A percentile compares a stretch with the other conserved stretches of the same genome.
phyloP scores from a whole-genome alignment of 2,329 filamentous ascomycete genomes.

The Epichloe bromicola region DNA sequence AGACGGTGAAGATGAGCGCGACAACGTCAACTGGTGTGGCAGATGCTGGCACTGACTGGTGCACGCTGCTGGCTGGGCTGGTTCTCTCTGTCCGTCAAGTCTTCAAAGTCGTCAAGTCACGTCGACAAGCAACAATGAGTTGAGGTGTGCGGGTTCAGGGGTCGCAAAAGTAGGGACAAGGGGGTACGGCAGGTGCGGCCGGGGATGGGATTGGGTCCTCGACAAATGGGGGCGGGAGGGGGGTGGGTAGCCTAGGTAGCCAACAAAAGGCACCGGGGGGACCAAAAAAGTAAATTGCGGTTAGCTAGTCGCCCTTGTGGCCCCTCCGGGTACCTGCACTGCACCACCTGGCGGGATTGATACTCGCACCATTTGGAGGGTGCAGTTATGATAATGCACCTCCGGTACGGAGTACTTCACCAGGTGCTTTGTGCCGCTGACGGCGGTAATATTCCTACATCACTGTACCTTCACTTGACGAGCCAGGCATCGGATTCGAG shows the following conservation, averaged over 20 bases:
- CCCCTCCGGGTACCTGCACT: background rate
- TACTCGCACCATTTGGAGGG: background rate
- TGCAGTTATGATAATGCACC: no score
- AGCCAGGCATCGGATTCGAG: no score
- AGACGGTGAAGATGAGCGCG: background rate
- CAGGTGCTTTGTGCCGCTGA: no score
- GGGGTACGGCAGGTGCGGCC: background rate
- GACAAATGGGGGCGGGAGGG: background rate
- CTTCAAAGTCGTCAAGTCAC: background rate
- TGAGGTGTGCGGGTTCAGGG: background rate
- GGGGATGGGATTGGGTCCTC: background rate
- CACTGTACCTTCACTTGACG: no score
- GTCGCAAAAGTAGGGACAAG: background rate
- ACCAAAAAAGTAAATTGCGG: conserved; percentile 2
- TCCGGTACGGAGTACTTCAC: no score
- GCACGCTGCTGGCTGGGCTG: background rate
- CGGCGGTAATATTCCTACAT: no score
- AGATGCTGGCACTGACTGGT: background rate
- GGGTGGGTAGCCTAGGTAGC: no score
- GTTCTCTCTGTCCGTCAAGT: background rate
- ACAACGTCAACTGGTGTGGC: background rate
- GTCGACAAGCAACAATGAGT: background rate
- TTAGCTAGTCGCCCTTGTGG: background rate
- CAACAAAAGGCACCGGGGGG: background rate
- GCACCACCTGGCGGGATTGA: background rate